phyloP scores from a whole-genome alignment of 2,329 filamentous ascomycete species.

The Fusarium marasasianum region DNA sequence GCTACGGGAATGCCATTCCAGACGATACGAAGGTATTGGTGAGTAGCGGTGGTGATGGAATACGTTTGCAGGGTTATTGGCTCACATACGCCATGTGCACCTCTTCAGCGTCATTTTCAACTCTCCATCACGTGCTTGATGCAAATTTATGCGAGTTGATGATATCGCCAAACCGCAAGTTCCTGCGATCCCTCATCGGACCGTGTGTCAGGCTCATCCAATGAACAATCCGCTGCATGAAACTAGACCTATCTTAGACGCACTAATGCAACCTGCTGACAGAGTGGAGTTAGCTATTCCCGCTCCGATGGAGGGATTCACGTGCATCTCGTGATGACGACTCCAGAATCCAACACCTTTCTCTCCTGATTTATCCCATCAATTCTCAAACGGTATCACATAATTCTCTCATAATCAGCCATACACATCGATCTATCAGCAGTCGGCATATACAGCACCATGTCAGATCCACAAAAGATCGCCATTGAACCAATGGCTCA shows the following conservation, averaged over 20 bases:
- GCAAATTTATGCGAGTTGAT: neutral
- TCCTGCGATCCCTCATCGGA: neutral
- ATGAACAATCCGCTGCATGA: accelerated
- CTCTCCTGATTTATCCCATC: neutral
- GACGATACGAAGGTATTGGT: too few relatives aligned
- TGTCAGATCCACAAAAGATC: constrained; percentile 6
- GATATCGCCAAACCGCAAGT: neutral
- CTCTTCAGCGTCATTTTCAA: too few relatives aligned
- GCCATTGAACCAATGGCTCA: constrained; percentile 9
- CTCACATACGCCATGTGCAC: too few relatives aligned
- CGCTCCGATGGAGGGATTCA: neutral
- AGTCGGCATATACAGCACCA: accelerated
- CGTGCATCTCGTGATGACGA: neutral
- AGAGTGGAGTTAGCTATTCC: neutral
- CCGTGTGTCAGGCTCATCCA: accelerated
- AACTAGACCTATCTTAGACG: neutral
- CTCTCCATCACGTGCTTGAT: accelerated
- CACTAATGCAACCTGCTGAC: constrained; percentile 31
- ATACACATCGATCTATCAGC: neutral
- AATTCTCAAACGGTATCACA: neutral
- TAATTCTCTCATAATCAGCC: neutral
- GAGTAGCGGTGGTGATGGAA: neutral
- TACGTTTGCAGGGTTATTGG: too few relatives aligned
- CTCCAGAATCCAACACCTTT: neutral
- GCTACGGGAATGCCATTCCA: too few relatives aligned